Conservation (phyloP, 352 stramenopile species). For the Thraustotheca clavata region DNA sequence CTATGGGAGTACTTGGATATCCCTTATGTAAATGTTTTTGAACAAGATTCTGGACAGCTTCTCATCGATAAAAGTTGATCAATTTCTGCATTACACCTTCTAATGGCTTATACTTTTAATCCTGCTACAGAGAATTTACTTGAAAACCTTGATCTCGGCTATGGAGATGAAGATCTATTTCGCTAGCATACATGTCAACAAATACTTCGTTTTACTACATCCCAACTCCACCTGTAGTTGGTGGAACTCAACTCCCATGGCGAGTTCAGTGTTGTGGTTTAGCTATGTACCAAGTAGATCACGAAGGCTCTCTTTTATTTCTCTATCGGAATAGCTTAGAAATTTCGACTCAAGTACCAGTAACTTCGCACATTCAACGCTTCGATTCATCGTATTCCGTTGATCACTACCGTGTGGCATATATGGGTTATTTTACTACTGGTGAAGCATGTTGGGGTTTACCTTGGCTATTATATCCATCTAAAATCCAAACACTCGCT, state of each 20-base stretch:
- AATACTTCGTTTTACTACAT: constrained; percentile 13
- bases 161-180: constrained; percentile 17
- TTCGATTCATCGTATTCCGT: neutral
- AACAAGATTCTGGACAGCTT: constrained; percentile 18
- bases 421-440: neutral
- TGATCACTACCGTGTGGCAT: neutral
- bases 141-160: constrained; percentile 1
- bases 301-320: neutral
- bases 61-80: neutral
- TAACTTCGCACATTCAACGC: constrained; percentile 6
- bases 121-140: neutral
- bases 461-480: neutral
- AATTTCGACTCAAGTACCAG: neutral
- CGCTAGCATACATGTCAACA: neutral
- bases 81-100: neutral
- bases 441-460: neutral
- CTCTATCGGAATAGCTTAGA: constrained; percentile 13
- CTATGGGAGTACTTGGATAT: constrained; percentile 17
- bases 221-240: neutral
- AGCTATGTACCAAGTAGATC: neutral
- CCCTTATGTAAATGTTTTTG: neutral
- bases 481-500: neutral
- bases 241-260: neutral
- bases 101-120: neutral
- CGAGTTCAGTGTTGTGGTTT: neutral